These are phyloP conservation scores for Eimeria acervulina DNA, from an alignment of 169 alveolate genomes.

Conservation along the genomic window DNA sequence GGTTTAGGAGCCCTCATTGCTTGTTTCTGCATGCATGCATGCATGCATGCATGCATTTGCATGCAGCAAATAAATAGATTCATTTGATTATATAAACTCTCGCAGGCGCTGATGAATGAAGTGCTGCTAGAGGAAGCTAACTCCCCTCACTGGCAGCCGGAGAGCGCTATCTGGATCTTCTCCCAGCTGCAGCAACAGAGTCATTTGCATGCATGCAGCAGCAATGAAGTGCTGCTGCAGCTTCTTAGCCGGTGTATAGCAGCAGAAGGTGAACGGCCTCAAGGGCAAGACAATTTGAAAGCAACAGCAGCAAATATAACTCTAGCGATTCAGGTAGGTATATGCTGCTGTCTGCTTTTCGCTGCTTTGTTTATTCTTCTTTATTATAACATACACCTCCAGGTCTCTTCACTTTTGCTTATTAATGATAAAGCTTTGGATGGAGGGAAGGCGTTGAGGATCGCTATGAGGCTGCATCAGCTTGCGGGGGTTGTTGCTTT, in stretches of 20 bases:
- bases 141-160: neutral
- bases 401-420: neutral
- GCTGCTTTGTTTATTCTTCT: no score
- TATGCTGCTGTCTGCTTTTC: neutral
- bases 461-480: conserved; percentile 9
- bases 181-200: no score
- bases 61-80: neutral
- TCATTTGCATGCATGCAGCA: neutral
- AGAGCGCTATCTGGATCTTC: conserved; percentile 6
- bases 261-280: neutral
- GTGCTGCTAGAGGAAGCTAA: neutral
- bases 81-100: neutral
- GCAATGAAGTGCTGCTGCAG: neutral
- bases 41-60: neutral
- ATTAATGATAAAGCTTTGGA: neutral
- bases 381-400: no score
- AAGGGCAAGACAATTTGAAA: neutral
- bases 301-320: neutral
- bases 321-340: neutral
- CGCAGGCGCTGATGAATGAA: neutral
- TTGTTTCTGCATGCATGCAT: no score
- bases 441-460: neutral
- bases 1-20: no score
- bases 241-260: neutral
- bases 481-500: neutral